Base-by-base conservation (phyloP, 2,329 filamentous ascomycete genomes). In the Acrodontium crateriforme region DNA sequence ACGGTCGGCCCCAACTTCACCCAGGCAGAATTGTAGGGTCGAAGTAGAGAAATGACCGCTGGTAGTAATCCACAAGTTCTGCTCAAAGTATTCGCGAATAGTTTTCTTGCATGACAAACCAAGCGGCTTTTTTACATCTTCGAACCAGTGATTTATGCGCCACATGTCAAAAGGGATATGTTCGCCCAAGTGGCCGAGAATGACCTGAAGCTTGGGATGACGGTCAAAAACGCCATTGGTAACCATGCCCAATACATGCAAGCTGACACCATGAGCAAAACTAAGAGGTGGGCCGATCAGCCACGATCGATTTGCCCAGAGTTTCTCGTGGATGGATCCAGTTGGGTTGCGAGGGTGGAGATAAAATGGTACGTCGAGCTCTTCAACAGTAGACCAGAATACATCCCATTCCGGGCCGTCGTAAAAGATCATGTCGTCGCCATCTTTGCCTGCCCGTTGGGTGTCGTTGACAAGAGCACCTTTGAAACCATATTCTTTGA, bases 321-420 rank as follows among this genome's bases (percentile, higher is more conserved):
- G 59, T 42, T 68, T 68, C 4, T 74, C 66, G 39, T 67, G 56
- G 30, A 71, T 60, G 11, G 56, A 59, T 5, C 69, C 69, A 3
- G 41, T 45, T 2, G 45, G 44, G 24, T 44, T 43, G 25, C 65
- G 57, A 0, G 71, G 73, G 46, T 78, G 73, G 1, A 78, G 56
- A 41, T 77, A 78, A 26, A 78, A 60, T 0, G 72, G 71, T 0
- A 75, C 71, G 31, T 75, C 67, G 0, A 78, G 62, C 23, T 74
- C 66, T 2, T 58, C 59, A 6, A 65, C 60, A 0, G 62, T 64
- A 9, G 58, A 44, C 72, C 72, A 77, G 58, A 78, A 76, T 13
- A 63, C 47, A 38, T 73, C 69, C 60, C 65, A 78, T 34, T 67
- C 62, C 0, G 64, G 58, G 6, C 61, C 55, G 42, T 78, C 74